A percentile compares a stretch with the other conserved stretches of the same genome.
These are phyloP conservation scores for Tuber indicum DNA, from an alignment of 495 filamentous ascomycete genomes.

Conservation along the genomic window DNA sequence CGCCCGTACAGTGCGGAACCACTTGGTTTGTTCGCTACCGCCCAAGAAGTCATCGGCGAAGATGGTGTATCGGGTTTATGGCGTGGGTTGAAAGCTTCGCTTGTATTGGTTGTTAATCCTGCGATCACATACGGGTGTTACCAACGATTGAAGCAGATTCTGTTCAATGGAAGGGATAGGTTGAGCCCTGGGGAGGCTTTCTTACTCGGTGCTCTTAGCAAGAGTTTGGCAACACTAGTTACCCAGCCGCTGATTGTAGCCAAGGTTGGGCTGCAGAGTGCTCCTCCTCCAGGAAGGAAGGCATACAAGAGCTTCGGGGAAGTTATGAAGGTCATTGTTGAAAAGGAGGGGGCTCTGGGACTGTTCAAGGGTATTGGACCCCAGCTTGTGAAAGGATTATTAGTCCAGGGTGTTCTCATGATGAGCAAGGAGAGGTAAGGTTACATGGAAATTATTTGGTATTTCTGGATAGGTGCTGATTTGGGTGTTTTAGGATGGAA, in stretches of 20 bases:
- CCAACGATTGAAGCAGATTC: slow-evolving; percentile 70
- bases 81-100: slow-evolving; percentile 91
- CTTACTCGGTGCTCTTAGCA: slow-evolving; percentile 88
- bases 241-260: slow-evolving; percentile 97
- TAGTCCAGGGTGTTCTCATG: slow-evolving; percentile 95
- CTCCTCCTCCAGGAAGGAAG: slow-evolving; percentile 80
- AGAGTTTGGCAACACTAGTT: slow-evolving; percentile 80
- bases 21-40: slow-evolving; percentile 85
- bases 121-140: slow-evolving; percentile 98
- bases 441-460: slow-evolving; percentile 30
- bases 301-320: slow-evolving; percentile 92
- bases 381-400: slow-evolving; percentile 82
- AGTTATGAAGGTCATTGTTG: slow-evolving; percentile 85
- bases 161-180: slow-evolving; percentile 71
- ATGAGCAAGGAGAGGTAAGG: slow-evolving; percentile 95
- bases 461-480: neutral
- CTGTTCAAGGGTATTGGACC: slow-evolving; percentile 97
- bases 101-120: slow-evolving; percentile 94
- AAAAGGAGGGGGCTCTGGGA: slow-evolving; percentile 73
- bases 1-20: slow-evolving; percentile 67
- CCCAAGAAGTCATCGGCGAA: slow-evolving; percentile 80
- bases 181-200: slow-evolving; percentile 87
- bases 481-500: slow-evolving; percentile 61
- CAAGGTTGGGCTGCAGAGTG: slow-evolving; percentile 92
- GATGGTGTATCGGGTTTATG: slow-evolving; percentile 87